These are phyloP conservation scores for Lentinus brumalis DNA, from an alignment of 768 basidiomycete species.

Conservation along the genomic window DNA sequence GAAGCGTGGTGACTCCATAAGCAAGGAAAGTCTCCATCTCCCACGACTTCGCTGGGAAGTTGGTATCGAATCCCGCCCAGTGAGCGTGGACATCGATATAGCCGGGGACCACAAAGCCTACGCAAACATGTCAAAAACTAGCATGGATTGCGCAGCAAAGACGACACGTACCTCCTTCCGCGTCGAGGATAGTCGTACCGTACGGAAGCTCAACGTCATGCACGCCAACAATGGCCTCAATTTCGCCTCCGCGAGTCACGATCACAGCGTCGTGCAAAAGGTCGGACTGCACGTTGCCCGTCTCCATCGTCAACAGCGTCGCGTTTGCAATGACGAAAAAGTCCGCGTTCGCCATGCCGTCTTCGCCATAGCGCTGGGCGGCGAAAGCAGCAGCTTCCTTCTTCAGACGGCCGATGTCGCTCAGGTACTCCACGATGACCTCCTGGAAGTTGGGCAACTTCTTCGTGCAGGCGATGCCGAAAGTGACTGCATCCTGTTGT, in stretches of 20 bases:
- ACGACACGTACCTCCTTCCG: slow-evolving; percentile 52
- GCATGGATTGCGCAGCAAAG: background rate
- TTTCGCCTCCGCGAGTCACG: slow-evolving; percentile 57
- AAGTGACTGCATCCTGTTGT: slow-evolving; percentile 49
- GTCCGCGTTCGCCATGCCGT: slow-evolving; percentile 37
- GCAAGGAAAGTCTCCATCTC: slow-evolving; percentile 76
- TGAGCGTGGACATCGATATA: slow-evolving; percentile 81
- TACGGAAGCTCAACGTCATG: slow-evolving; percentile 40
- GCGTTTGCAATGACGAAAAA: slow-evolving; percentile 66
- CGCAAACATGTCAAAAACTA: background rate
- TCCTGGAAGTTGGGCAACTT: slow-evolving; percentile 58
- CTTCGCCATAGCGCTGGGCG: slow-evolving; percentile 4
- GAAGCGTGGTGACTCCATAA: slow-evolving; percentile 74
- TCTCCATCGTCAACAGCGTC: slow-evolving; percentile 69
- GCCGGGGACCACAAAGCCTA: slow-evolving; percentile 68
- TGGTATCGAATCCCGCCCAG: slow-evolving; percentile 56
- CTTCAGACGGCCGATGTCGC: slow-evolving; percentile 62
- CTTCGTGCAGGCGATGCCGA: slow-evolving; percentile 66
- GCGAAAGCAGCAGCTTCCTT: slow-evolving; percentile 42
- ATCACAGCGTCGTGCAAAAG: slow-evolving; percentile 55
- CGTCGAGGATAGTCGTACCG: slow-evolving; percentile 47
- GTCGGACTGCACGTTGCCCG: slow-evolving; percentile 50
- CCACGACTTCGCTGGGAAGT: slow-evolving; percentile 69
- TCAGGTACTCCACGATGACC: slow-evolving; percentile 58
- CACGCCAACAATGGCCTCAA: slow-evolving; percentile 35